These are phyloP conservation scores for Tuber aestivum DNA, from an alignment of 495 filamentous ascomycete species.

Conservation along the genomic window DNA sequence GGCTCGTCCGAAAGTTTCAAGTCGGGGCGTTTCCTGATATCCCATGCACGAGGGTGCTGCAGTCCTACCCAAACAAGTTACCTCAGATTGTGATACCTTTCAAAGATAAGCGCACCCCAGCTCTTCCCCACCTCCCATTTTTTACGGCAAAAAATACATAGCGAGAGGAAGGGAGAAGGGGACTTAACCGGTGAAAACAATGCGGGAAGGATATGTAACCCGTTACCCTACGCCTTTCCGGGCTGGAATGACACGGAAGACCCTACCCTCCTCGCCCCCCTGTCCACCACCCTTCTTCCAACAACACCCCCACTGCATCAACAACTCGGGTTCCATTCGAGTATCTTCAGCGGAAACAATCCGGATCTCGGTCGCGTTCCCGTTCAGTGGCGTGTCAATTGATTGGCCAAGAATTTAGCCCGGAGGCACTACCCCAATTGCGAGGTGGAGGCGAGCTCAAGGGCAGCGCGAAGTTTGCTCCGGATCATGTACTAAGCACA, in stretches of 20 bases:
- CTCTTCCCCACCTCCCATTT: neutral
- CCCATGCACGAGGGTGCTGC: neutral
- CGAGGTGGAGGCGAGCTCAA: neutral
- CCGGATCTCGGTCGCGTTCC: neutral
- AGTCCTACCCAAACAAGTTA: neutral
- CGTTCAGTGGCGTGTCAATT: neutral
- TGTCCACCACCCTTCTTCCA: neutral
- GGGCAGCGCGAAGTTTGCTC: neutral
- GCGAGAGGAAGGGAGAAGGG: neutral
- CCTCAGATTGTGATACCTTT: neutral
- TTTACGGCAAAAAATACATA: neutral
- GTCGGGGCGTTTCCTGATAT: neutral
- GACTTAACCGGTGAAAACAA: neutral
- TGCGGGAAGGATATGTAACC: constrained; percentile 2
- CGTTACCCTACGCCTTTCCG: neutral
- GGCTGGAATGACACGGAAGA: neutral
- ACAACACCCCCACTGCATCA: neutral
- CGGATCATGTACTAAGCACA: neutral
- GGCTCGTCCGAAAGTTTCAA: neutral
- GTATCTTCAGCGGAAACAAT: neutral
- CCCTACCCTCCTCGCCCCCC: neutral
- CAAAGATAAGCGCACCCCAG: neutral
- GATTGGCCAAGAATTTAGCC: neutral
- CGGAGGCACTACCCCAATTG: neutral
- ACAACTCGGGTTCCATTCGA: neutral